Conservation (phyloP, 1,284 basidiomycete species). For the Boletellus deceptivus region DNA sequence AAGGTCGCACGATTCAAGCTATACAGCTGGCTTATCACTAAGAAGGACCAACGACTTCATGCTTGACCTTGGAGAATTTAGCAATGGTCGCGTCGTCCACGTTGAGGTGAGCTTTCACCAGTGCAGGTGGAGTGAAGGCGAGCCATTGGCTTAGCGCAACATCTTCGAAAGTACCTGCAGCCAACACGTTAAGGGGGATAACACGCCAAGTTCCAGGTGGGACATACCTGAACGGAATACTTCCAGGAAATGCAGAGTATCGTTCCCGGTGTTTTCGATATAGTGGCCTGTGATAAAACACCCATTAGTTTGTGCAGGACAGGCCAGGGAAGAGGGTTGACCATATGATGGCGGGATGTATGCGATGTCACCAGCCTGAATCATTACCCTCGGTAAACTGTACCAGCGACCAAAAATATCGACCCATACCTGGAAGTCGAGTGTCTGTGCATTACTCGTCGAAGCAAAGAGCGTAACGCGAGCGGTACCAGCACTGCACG, state of each 20-base stretch:
- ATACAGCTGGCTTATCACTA: neutral
- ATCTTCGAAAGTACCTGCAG: slow-evolving; percentile 38
- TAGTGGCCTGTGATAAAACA: slow-evolving; percentile 50
- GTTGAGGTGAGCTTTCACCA: slow-evolving; percentile 54
- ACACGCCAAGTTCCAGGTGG: neutral
- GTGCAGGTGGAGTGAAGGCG: slow-evolving; percentile 49
- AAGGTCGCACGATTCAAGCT: neutral
- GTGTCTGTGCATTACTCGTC: slow-evolving; percentile 40
- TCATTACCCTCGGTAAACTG: neutral
- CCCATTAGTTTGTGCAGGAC: neutral
- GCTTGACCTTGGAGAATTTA: slow-evolving; percentile 36
- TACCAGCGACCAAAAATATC: neutral
- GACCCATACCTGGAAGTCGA: slow-evolving; percentile 40
- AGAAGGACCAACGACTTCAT: slow-evolving; percentile 31
- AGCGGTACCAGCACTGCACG: slow-evolving; percentile 43
- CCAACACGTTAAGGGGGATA: slow-evolving; percentile 7
- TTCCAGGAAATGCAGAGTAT: slow-evolving; percentile 58
- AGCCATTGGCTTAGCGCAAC: slow-evolving; percentile 53
- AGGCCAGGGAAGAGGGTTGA: slow-evolving; percentile 15
- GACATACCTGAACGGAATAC: slow-evolving; percentile 54
- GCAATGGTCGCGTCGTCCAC: slow-evolving; percentile 45
- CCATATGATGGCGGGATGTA: slow-evolving; percentile 54
- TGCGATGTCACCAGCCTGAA: slow-evolving; percentile 56
- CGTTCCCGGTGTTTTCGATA: slow-evolving; percentile 67
- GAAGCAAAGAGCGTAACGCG: slow-evolving; percentile 44